phyloP scores from a whole-genome alignment of 257 asterid species.

The Coffea canephora region DNA sequence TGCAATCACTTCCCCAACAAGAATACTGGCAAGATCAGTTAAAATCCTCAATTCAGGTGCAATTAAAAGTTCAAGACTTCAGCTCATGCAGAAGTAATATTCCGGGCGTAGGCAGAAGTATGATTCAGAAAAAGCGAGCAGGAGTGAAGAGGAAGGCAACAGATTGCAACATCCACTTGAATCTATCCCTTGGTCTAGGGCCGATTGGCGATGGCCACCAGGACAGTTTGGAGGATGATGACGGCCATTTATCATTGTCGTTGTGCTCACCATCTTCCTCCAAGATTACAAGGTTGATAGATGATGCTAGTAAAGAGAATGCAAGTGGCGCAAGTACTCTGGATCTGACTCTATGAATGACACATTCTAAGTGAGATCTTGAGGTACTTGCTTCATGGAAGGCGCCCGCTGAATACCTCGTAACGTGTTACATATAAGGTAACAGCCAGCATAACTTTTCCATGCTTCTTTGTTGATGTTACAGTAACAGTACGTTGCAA shows the following conservation, averaged over 20 bases:
- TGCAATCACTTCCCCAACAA: constrained; percentile 25
- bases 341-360: constrained; percentile 95
- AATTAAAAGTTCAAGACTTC: constrained; percentile 11
- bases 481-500: no score
- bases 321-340: constrained; percentile 75
- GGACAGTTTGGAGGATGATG: constrained; percentile 28
- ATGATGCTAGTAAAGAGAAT: constrained; percentile 26
- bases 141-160: constrained; percentile 50
- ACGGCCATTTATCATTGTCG: constrained; percentile 40
- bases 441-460: constrained; percentile 4
- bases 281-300: constrained; percentile 37
- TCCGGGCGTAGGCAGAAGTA: neutral
- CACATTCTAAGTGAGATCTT: constrained; percentile 71
- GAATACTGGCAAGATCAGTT: constrained; percentile 22
- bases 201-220: constrained; percentile 14
- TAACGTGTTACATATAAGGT: constrained; percentile 3
- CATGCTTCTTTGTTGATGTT: neutral
- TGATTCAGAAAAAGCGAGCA: constrained; percentile 7
- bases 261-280: constrained; percentile 34
- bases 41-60: constrained; percentile 15
- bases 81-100: constrained; percentile 5
- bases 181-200: constrained; percentile 51
- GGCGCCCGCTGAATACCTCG: constrained; percentile 1
- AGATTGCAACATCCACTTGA: constrained; percentile 41
- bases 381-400: constrained; percentile 41